Evolutionary conservation across 306 rosid genomes (phyloP), one percentile per base, ranked within the genome.

Genomic region (Geum urbanum): DNA sequence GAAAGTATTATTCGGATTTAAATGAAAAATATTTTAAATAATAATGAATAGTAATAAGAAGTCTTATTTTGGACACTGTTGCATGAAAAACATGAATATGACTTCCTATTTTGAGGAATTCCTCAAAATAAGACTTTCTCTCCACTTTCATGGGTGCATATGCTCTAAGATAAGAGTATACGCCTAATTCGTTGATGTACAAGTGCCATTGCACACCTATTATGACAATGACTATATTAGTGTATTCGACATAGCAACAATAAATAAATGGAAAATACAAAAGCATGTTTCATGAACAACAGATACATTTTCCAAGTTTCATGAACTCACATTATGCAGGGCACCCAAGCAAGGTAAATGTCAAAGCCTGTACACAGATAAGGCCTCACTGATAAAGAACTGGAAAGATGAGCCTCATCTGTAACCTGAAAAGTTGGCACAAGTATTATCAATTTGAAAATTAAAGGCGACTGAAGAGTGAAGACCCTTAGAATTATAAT

Each of bases 121-220:
- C n/a, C n/a, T n/a, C n/a, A n/a, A n/a, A n/a, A n/a, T n/a, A n/a
- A n/a, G n/a, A n/a, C n/a, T n/a, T n/a, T n/a, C n/a, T n/a, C n/a
- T n/a, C n/a, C n/a, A n/a, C n/a, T n/a, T n/a, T n/a, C n/a, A n/a
- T n/a, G n/a, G n/a, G n/a, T n/a, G n/a, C n/a, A n/a, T n/a, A n/a
- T n/a, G n/a, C n/a, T n/a, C n/a, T n/a, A n/a, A n/a, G n/a, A n/a
- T n/a, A n/a, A n/a, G n/a, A 94, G 90, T 70, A 94, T 87, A 12
- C 97, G 83, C 86, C 96, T 76, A 53, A 94, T 80, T 77, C 99
- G 83, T 80, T 94, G 96, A 76, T 94, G 99, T 43, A 88, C 89
- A 3, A 94, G 95, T 52, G 97, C 97, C 99, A 90, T 94, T 51
- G 97, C 97, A 86, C 99, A 94, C 97, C 96, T 94, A 57, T 32